Evolutionary conservation across 2,329 filamentous ascomycete genomes (phyloP).

Genomic region (Alternaria tenuissima): DNA sequence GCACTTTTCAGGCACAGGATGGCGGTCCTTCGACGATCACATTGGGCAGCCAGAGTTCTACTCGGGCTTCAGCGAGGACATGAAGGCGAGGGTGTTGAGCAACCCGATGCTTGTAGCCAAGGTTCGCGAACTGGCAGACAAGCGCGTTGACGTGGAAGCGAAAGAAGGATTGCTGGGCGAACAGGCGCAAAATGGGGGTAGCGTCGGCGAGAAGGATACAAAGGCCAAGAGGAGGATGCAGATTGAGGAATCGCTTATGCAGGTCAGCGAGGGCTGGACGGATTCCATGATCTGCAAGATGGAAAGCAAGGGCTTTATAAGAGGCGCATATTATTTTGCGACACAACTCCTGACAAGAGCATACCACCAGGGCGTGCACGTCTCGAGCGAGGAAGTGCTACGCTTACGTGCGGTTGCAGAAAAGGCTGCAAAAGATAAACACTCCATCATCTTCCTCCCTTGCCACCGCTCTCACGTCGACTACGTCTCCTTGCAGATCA

Average conservation of each 20-base stretch:
- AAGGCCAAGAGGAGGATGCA: constrained; percentile 70
- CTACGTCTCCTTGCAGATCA: constrained; percentile 92
- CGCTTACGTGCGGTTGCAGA: constrained; percentile 83
- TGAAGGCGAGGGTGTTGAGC: constrained; percentile 79
- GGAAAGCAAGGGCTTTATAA: constrained; percentile 91
- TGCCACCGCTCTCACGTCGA: constrained; percentile 96
- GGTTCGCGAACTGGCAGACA: constrained; percentile 78
- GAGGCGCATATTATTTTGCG: constrained; percentile 86
- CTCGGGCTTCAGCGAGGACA: constrained; percentile 86
- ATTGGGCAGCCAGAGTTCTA: constrained; percentile 96
- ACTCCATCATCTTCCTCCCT: constrained; percentile 94
- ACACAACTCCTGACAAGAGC: constrained; percentile 91
- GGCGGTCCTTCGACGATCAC: constrained; percentile 90
- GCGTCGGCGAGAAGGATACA: constrained; percentile 62
- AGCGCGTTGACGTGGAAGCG: constrained; percentile 78
- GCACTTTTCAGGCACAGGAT: constrained; percentile 91
- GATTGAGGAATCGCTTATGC: constrained; percentile 75
- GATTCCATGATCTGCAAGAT: constrained; percentile 99
- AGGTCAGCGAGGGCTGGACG: constrained; percentile 86
- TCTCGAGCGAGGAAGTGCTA: constrained; percentile 92
- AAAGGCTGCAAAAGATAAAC: constrained; percentile 82
- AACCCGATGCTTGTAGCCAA: constrained; percentile 77
- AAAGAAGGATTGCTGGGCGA: constrained; percentile 70
- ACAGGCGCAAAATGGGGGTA: constrained; percentile 53
- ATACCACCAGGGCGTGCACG: constrained; percentile 97